Percentiles rank a stretch among this genome's conserved stretches.
These are phyloP conservation scores for Hypomyces rosellus DNA, from an alignment of 2,329 filamentous ascomycete genomes.

Conservation along the genomic window DNA sequence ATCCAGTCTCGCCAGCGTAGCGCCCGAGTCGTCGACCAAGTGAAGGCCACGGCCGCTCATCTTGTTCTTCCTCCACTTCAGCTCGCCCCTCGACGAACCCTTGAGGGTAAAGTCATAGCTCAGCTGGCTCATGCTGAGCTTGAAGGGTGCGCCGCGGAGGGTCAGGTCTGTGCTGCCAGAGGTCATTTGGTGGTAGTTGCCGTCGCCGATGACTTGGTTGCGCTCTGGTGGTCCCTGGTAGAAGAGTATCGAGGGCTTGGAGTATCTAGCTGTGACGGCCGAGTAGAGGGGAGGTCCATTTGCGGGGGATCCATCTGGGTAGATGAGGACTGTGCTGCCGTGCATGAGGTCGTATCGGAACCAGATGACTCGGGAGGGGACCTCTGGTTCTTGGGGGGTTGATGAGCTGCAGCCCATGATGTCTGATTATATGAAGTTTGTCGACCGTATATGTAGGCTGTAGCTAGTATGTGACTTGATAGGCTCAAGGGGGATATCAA, in stretches of 20 bases:
- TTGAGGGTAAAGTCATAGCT: conserved; percentile 16
- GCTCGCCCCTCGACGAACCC: conserved; percentile 14
- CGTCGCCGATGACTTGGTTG: conserved; percentile 15
- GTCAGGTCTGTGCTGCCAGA: conserved; percentile 14
- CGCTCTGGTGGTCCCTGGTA: conserved; percentile 14
- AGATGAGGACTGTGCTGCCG: conserved; percentile 10
- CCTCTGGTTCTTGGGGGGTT: neutral
- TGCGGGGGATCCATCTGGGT: conserved; percentile 11
- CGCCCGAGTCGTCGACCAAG: conserved; percentile 15
- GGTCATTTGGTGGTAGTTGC: conserved; percentile 14
- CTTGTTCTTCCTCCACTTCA: conserved; percentile 22
- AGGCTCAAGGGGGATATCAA: no score
- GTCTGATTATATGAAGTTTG: neutral
- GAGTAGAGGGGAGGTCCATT: conserved; percentile 17
- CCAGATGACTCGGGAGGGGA: conserved; percentile 3
- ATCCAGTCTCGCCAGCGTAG: conserved; percentile 17
- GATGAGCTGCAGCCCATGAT: conserved; percentile 6
- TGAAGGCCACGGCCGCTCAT: conserved; percentile 12
- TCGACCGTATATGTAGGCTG: neutral
- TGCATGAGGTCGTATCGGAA: conserved; percentile 2
- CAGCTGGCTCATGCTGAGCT: conserved; percentile 13
- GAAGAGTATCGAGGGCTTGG: conserved; percentile 14
- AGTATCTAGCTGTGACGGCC: conserved; percentile 10
- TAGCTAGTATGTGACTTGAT: no score
- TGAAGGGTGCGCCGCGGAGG: conserved; percentile 16